A percentile compares a stretch with the other conserved stretches of the same genome.
Evolutionary conservation across 192 early-diverging fungal genomes (phyloP).

Genomic region (Coemansia sp.): DNA sequence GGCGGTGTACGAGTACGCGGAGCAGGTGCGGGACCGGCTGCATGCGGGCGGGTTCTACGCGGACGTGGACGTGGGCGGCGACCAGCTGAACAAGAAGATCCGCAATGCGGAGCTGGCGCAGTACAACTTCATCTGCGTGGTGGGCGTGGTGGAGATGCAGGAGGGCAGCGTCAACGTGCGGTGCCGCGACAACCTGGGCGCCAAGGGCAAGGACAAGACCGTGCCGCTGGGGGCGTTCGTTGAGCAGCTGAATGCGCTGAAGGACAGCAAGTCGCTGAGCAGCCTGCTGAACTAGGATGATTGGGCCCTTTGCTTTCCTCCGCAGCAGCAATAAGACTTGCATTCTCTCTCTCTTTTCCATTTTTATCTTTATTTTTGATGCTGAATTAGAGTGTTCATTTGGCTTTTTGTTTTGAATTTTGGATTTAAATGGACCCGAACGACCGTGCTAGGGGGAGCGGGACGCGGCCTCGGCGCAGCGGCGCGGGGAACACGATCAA

Average conservation of each 20-base stretch:
- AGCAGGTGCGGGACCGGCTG: constrained; percentile 64
- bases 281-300: constrained; percentile 24
- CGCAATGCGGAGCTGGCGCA: constrained; percentile 89
- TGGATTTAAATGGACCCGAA: constrained; percentile 29
- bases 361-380: background rate
- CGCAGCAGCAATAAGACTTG: too few species aligned
- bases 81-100: constrained; percentile 96
- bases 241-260: constrained; percentile 64
- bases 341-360: too few species aligned
- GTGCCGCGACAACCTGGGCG: constrained; percentile 77
- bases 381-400: too few species aligned
- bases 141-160: constrained; percentile 78
- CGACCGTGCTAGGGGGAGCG: constrained; percentile 29
- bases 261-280: constrained; percentile 56
- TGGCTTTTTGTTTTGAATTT: background rate
- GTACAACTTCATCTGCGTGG: constrained; percentile 96
- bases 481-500: constrained; percentile 15
- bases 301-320: background rate
- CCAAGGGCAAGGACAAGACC: constrained; percentile 78
- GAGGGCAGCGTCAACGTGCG: constrained; percentile 84
- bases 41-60: constrained; percentile 72
- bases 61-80: constrained; percentile 81
- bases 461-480: background rate
- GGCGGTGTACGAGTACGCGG: constrained; percentile 76
- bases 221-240: constrained; percentile 67